Evolutionary conservation across 2,329 filamentous ascomycete species (phyloP).

Genomic region (Curvularia lunata): DNA sequence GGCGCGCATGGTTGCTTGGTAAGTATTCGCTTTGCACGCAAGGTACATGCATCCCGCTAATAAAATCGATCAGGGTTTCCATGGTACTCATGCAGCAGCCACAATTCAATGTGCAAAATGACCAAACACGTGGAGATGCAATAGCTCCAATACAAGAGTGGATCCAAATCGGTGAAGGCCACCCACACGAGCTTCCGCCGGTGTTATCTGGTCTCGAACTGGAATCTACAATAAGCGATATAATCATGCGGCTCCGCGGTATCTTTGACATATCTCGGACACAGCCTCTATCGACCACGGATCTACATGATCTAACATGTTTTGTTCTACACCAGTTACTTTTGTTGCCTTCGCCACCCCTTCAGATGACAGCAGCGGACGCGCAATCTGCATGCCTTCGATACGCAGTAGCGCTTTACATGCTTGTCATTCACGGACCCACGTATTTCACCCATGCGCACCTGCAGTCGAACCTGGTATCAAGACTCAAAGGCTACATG

Average conservation of each 20-base stretch:
- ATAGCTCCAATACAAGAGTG: slow-evolving; percentile 59
- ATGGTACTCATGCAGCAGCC: slow-evolving; percentile 61
- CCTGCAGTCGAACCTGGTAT: slow-evolving; percentile 22
- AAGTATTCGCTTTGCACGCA: slow-evolving; percentile 5
- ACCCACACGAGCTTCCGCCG: slow-evolving; percentile 13
- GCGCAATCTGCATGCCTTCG: slow-evolving; percentile 47
- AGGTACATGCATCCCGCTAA: background rate
- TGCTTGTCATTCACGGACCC: slow-evolving; percentile 61
- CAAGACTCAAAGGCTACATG: slow-evolving; percentile 21
- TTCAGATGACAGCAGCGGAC: slow-evolving; percentile 21
- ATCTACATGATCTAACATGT: slow-evolving; percentile 62
- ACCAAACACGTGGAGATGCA: slow-evolving; percentile 57
- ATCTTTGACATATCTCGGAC: slow-evolving; percentile 50
- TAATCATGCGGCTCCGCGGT: slow-evolving; percentile 54
- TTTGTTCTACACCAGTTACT: slow-evolving; percentile 62
- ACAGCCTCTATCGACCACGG: slow-evolving; percentile 47
- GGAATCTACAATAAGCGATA: slow-evolving; percentile 46
- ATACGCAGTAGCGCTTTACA: slow-evolving; percentile 57
- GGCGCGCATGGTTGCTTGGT: slow-evolving; percentile 63
- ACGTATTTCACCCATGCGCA: slow-evolving; percentile 62
- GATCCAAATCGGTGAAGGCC: slow-evolving; percentile 43
- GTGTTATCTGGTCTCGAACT: slow-evolving; percentile 35
- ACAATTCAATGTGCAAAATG: slow-evolving; percentile 61
- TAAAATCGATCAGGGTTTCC: slow-evolving; percentile 59
- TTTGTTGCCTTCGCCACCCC: slow-evolving; percentile 15